phyloP scores from a whole-genome alignment of 495 filamentous ascomycete genomes.

The Podospora didyma region DNA sequence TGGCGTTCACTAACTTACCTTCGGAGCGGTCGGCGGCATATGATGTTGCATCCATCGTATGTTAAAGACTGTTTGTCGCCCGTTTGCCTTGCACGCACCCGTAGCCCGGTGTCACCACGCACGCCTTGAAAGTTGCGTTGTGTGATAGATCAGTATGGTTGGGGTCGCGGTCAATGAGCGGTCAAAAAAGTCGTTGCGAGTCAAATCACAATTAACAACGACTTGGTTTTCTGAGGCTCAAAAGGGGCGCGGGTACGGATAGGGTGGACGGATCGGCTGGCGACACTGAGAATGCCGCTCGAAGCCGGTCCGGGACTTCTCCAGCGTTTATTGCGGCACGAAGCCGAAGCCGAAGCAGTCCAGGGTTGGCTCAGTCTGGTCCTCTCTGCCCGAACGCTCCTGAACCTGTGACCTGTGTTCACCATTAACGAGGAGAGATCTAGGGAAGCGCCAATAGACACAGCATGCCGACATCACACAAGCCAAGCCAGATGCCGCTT shows the following conservation, averaged over 20 bases:
- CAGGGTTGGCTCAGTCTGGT: too few species aligned
- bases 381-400: not conserved
- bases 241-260: not conserved
- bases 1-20: not conserved
- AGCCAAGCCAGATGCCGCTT: conserved; percentile 17
- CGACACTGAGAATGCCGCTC: not conserved
- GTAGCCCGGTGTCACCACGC: not conserved
- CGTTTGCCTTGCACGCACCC: conserved; percentile 3
- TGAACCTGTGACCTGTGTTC: not conserved
- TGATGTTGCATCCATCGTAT: conserved; percentile 8
- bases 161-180: not conserved
- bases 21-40: conserved; percentile 6
- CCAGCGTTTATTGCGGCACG: not conserved
- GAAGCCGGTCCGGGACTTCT: not conserved
- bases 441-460: not conserved
- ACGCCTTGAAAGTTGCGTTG: not conserved
- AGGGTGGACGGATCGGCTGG: not conserved
- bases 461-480: conserved; percentile 19
- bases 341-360: not conserved
- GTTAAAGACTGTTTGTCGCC: conserved; percentile 2
- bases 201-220: not conserved
- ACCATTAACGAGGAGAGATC: not conserved
- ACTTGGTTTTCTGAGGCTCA: not conserved
- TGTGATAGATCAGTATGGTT: not conserved
- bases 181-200: not conserved